A percentile compares a stretch with the other conserved stretches of the same genome.
Evolutionary conservation across 352 stramenopile genomes (phyloP).

Genomic region (Globisporangium canariense): DNA sequence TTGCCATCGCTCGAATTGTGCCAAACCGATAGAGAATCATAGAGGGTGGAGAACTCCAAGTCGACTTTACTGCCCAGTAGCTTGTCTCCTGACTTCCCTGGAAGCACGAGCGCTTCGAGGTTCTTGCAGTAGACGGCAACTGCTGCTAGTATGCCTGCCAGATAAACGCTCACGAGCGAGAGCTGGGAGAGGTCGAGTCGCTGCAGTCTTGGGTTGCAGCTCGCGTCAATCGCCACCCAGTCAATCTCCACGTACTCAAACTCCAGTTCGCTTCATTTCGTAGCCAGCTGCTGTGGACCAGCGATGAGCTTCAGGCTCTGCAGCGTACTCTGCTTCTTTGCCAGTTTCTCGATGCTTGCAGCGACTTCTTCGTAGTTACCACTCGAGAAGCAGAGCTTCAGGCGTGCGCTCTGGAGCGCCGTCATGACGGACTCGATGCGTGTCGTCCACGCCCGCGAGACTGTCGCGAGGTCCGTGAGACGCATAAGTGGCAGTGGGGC

Average conservation of each 20-base stretch:
- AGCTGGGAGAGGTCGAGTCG: slow-evolving; percentile 3
- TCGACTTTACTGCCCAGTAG: background rate
- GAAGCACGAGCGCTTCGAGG: slow-evolving; percentile 2
- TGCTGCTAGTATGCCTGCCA: background rate
- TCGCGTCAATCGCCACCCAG: background rate
- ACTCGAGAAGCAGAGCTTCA: too few species aligned
- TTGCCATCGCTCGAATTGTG: background rate
- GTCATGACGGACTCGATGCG: too few species aligned
- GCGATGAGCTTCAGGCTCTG: background rate
- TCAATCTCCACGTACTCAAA: background rate
- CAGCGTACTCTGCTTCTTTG: background rate
- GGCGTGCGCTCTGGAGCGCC: too few species aligned
- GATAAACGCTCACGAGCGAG: background rate
- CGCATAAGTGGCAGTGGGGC: background rate
- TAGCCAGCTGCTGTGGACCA: background rate
- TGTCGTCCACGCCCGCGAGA: too few species aligned
- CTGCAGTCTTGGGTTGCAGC: slow-evolving; percentile 3
- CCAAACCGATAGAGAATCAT: background rate
- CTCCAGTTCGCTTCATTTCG: background rate
- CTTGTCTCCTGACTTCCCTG: background rate
- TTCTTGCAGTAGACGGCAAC: slow-evolving; percentile 1
- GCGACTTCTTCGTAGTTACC: too few species aligned
- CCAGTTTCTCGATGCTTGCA: too few species aligned
- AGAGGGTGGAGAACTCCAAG: background rate
- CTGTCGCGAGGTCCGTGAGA: background rate